These are phyloP conservation scores for Tulasnella sp. DNA, from an alignment of 768 basidiomycete species.

Conservation along the genomic window DNA sequence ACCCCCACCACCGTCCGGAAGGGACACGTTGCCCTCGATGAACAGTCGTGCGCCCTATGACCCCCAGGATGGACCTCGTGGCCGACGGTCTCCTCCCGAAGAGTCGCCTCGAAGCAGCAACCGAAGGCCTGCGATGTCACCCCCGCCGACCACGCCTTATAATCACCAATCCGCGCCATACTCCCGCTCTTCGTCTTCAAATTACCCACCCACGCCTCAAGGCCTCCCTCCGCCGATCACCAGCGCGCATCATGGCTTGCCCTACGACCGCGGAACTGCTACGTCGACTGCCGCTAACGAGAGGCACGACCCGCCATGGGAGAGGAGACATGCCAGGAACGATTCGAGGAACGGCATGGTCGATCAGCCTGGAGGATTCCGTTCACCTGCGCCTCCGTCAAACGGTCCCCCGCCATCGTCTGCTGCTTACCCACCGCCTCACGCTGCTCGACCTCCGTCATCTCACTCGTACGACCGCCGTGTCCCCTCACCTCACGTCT, in stretches of 20 bases:
- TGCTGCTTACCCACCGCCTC: conserved; percentile 20
- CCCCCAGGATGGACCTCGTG: conserved; percentile 22
- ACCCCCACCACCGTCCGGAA: conserved; percentile 35
- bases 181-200: not conserved
- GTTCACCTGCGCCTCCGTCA: conserved; percentile 45
- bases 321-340: conserved; percentile 38
- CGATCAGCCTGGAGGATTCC: conserved; percentile 42
- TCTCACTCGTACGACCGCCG: not conserved
- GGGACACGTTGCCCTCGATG: not conserved
- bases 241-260: conserved; percentile 25
- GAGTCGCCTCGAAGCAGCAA: conserved; percentile 18
- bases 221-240: conserved; percentile 23
- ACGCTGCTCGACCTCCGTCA: not conserved
- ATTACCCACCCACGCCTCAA: not conserved
- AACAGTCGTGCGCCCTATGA: conserved; percentile 15
- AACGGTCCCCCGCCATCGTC: conserved; percentile 39
- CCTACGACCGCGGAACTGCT: conserved; percentile 19
- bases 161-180: conserved; percentile 9
- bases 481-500: not conserved
- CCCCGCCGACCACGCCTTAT: conserved; percentile 10
- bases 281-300: conserved; percentile 20
- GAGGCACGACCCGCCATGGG: conserved; percentile 26
- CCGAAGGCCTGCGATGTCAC: conserved; percentile 21
- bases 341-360: conserved; percentile 53
- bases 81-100: conserved; percentile 5